A percentile compares a stretch with the other conserved stretches of the same genome.
These are phyloP conservation scores for Lasiosphaeria hispida DNA, from an alignment of 495 filamentous ascomycete species.

Conservation along the genomic window DNA sequence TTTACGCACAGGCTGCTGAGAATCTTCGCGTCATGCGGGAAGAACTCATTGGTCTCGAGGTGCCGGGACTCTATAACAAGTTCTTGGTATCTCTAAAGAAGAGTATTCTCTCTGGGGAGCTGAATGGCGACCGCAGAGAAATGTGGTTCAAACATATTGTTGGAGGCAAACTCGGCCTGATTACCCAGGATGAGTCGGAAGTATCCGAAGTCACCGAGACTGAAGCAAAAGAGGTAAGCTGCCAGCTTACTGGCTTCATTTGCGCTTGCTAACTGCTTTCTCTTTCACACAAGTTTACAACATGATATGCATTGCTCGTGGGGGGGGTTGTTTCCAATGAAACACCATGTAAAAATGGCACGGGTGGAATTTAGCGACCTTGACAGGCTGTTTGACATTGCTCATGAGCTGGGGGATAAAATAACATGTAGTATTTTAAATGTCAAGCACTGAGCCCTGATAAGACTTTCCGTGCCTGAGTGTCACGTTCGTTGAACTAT, in stretches of 20 bases:
- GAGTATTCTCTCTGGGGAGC: slow-evolving; percentile 63
- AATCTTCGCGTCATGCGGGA: slow-evolving; percentile 74
- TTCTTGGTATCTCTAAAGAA: slow-evolving; percentile 69
- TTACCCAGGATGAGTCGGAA: slow-evolving; percentile 61
- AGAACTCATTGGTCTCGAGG: slow-evolving; percentile 72
- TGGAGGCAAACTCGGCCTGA: slow-evolving; percentile 65
- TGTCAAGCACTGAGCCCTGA: too few relatives aligned
- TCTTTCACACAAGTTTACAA: too few relatives aligned
- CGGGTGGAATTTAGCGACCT: too few relatives aligned
- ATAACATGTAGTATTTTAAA: too few relatives aligned
- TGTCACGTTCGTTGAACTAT: too few relatives aligned
- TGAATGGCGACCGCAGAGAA: slow-evolving; percentile 79
- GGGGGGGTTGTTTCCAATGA: too few relatives aligned
- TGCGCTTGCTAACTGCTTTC: not conserved
- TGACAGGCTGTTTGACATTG: too few relatives aligned
- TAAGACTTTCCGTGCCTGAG: too few relatives aligned
- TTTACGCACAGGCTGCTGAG: slow-evolving; percentile 74
- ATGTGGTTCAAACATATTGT: slow-evolving; percentile 73
- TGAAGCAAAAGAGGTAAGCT: slow-evolving; percentile 61
- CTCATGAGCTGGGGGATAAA: too few relatives aligned
- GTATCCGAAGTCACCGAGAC: slow-evolving; percentile 62
- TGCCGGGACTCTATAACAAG: slow-evolving; percentile 74
- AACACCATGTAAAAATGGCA: too few relatives aligned
- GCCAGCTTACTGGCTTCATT: not conserved
- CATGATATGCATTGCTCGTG: too few relatives aligned